Evolutionary conservation across 805 yeast genomes (phyloP).

Genomic region (Barnettozyma pratensis): DNA sequence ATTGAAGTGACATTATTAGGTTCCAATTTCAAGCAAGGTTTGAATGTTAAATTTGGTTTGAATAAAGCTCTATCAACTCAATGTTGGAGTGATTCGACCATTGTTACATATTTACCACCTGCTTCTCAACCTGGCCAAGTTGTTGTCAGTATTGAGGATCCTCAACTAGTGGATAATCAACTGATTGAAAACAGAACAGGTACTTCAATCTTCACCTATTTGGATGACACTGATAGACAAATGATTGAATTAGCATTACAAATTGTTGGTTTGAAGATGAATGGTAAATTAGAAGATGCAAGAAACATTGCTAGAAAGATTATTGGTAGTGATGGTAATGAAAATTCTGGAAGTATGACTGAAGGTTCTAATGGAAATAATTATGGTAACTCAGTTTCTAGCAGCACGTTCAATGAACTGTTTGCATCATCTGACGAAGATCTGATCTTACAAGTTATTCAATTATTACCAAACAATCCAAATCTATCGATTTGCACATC

Average conservation of each 20-base stretch:
- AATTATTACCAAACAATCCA: slow-evolving; percentile 64
- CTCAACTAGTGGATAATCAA: slow-evolving; percentile 27
- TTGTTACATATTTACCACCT: slow-evolving; percentile 92
- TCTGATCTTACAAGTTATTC: slow-evolving; percentile 46
- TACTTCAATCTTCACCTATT: slow-evolving; percentile 67
- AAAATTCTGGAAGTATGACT: slow-evolving; percentile 2
- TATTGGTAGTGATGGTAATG: slow-evolving; percentile 51
- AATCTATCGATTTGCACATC: slow-evolving; percentile 77
- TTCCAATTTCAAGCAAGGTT: slow-evolving; percentile 75
- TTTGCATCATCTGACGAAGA: slow-evolving; percentile 30
- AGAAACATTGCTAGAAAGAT: slow-evolving; percentile 88
- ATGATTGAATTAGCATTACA: slow-evolving; percentile 92
- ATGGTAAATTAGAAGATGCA: slow-evolving; percentile 92
- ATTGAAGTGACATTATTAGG: slow-evolving; percentile 91
- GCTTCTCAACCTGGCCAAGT: slow-evolving; percentile 89
- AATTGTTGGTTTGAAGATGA: slow-evolving; percentile 95
- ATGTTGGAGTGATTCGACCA: slow-evolving; percentile 93
- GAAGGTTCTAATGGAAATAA: slow-evolving; percentile 14
- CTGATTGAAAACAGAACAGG: slow-evolving; percentile 18
- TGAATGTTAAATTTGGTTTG: slow-evolving; percentile 82
- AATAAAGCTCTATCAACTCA: slow-evolving; percentile 78
- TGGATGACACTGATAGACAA: slow-evolving; percentile 94
- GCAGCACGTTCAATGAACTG: slow-evolving; percentile 4
- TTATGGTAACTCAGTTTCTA: slow-evolving; percentile 3
- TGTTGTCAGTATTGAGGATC: slow-evolving; percentile 70